phyloP scores from a whole-genome alignment of 2,329 filamentous ascomycete genomes.

The Plenodomus tracheiphilus region DNA sequence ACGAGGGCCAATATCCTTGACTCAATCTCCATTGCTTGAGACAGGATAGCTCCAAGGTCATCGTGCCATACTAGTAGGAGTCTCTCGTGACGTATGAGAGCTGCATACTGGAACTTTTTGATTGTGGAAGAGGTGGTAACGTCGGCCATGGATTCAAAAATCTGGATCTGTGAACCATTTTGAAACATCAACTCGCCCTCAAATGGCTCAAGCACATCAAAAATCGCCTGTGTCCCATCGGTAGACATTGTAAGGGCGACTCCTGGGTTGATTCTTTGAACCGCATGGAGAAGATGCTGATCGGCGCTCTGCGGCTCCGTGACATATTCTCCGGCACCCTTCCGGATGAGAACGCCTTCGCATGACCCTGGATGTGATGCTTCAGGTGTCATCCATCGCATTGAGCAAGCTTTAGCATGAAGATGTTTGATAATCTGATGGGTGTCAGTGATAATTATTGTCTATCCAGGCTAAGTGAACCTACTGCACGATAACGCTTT shows the following conservation, averaged over 20 bases:
- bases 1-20: constrained; percentile 73
- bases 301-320: constrained; percentile 47
- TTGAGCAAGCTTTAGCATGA: constrained; percentile 26
- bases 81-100: constrained; percentile 72
- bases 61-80: constrained; percentile 81
- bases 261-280: constrained; percentile 51
- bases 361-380: constrained; percentile 13
- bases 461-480: background rate
- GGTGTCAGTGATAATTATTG: background rate
- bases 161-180: constrained; percentile 51
- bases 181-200: constrained; percentile 48
- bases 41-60: constrained; percentile 69
- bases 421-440: constrained; percentile 35
- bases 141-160: constrained; percentile 51
- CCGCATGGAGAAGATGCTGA: constrained; percentile 47
- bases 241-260: constrained; percentile 57
- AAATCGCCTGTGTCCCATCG: constrained; percentile 52
- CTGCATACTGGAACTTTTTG: constrained; percentile 79
- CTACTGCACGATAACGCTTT: constrained; percentile 26
- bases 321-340: constrained; percentile 70
- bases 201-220: constrained; percentile 45
- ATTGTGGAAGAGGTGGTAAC: constrained; percentile 54
- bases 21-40: constrained; percentile 72
- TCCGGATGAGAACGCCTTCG: constrained; percentile 72
- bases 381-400: constrained; percentile 25